These are phyloP conservation scores for Rhodotorula glutinis DNA, from an alignment of 1,284 basidiomycete species.

Conservation along the genomic window DNA sequence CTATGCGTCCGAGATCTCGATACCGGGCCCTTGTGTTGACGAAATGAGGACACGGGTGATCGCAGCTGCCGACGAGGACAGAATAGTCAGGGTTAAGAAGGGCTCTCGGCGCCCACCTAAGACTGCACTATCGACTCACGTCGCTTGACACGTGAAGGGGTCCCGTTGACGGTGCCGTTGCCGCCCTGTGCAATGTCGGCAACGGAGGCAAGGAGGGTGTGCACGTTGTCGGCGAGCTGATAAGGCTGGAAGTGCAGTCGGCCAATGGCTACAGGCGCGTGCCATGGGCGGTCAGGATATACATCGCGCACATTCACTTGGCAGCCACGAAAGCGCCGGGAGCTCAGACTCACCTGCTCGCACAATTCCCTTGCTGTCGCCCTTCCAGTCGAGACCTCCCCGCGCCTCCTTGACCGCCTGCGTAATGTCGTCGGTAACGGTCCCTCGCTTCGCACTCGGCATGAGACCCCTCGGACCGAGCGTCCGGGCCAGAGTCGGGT, in stretches of 20 bases:
- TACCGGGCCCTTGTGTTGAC: slow-evolving; percentile 38
- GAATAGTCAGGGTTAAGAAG: neutral
- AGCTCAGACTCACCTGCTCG: slow-evolving; percentile 57
- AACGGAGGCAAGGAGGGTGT: slow-evolving; percentile 38
- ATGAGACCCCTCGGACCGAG: slow-evolving; percentile 92
- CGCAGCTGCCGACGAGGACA: slow-evolving; percentile 18
- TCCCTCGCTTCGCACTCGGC: slow-evolving; percentile 90
- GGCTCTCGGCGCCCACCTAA: too few relatives aligned
- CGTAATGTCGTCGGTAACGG: slow-evolving; percentile 81
- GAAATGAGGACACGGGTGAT: slow-evolving; percentile 38
- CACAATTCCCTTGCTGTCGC: slow-evolving; percentile 81
- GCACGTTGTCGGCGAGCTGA: slow-evolving; percentile 38
- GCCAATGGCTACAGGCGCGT: slow-evolving; percentile 8
- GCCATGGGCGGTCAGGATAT: too few relatives aligned
- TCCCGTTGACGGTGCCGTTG: slow-evolving; percentile 24
- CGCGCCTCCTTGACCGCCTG: slow-evolving; percentile 75
- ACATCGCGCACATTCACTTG: too few relatives aligned
- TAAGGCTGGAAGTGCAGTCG: slow-evolving; percentile 35
- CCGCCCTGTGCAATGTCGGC: slow-evolving; percentile 39
- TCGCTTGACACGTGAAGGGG: slow-evolving; percentile 29
- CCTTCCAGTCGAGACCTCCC: slow-evolving; percentile 86
- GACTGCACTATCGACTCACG: slow-evolving; percentile 19
- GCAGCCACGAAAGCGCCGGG: too few relatives aligned
- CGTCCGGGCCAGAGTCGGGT: slow-evolving; percentile 76
- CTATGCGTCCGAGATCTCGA: slow-evolving; percentile 35